Evolutionary conservation across 2,329 filamentous ascomycete genomes (phyloP), one percentile per base, ranked within the genome.

Genomic region (Camptophora hylomeconis): DNA sequence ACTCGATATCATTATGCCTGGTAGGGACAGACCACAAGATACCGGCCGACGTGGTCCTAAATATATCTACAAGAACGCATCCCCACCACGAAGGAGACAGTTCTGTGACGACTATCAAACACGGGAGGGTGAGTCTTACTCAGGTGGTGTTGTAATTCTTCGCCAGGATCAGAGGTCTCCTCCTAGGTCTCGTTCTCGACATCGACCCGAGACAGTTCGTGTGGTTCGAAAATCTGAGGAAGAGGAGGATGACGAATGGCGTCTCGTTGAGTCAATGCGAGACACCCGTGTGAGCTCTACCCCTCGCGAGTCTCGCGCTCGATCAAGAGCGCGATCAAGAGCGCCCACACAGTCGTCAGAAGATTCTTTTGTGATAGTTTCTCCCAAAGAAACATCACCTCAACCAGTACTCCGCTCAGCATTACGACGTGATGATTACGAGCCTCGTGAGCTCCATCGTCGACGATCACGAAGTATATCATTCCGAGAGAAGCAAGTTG

Each of bases 211-310:
- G 13, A 20, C 26, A 10, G 22, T 29, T 17, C 34, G 27, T 20
- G 35, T 40, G 17, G 37, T 42, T 3, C 32, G 37, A 15, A 30
- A 40, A 22, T 34, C 28, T 9, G 39, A 42, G 26, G 39, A 42
- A 11, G 16, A 24, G 11, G 39, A 40, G 13, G 35, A 36, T 23
- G 35, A 32, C 13, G n/a, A n/a, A n/a, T n/a, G n/a, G n/a, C n/a
- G n/a, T n/a, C n/a, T n/a, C n/a, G n/a, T n/a, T n/a, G n/a, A n/a
- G n/a, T n/a, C n/a, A n/a, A n/a, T n/a, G n/a, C n/a, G n/a, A n/a
- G n/a, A n/a, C n/a, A n/a, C n/a, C n/a, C n/a, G n/a, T n/a, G n/a
- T n/a, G n/a, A n/a, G n/a, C n/a, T n/a, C n/a, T n/a, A n/a, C n/a
- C n/a, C n/a, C n/a, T n/a, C n/a, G n/a, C n/a, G n/a, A n/a, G n/a